These are phyloP conservation scores for Fermentozyma sake DNA, from an alignment of 1,139 yeast genomes.

Conservation along the genomic window DNA sequence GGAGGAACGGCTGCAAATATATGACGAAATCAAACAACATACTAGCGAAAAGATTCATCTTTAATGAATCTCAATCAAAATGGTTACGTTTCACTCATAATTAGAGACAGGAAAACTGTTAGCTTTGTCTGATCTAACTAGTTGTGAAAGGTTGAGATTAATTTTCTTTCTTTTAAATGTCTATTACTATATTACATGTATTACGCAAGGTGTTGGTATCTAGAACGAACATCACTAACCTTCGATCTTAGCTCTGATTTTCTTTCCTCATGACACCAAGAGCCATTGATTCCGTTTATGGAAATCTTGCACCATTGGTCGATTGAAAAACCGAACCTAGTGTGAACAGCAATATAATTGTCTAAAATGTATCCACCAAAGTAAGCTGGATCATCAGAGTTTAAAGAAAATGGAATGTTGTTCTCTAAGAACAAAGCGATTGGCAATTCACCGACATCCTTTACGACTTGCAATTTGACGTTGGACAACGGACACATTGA, in stretches of 20 bases:
- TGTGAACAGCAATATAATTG: slow-evolving; percentile 63
- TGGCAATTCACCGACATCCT: slow-evolving; percentile 63
- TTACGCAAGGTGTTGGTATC: no score
- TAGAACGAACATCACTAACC: slow-evolving; percentile 45
- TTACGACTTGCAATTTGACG: slow-evolving; percentile 68
- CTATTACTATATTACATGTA: no score
- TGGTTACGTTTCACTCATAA: no score
- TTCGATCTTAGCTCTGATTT: slow-evolving; percentile 40
- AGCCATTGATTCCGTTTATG: slow-evolving; percentile 58
- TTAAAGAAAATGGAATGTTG: slow-evolving; percentile 68
- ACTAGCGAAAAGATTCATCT: no score
- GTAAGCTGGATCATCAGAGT: slow-evolving; percentile 84
- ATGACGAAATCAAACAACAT: no score
- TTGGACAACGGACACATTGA: slow-evolving; percentile 77
- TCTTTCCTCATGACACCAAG: slow-evolving; percentile 57
- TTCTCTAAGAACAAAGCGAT: slow-evolving; percentile 53
- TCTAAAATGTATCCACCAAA: slow-evolving; percentile 80
- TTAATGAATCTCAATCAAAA: no score
- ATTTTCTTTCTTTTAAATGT: slow-evolving; percentile 9
- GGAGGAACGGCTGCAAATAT: no score
- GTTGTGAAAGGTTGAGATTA: no score
- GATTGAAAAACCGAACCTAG: slow-evolving; percentile 54
- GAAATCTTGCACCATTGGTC: slow-evolving; percentile 59
- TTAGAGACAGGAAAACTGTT: no score
- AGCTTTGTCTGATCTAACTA: no score